Base-by-base conservation (phyloP, 306 rosid genomes). In the Quercus robur region DNA sequence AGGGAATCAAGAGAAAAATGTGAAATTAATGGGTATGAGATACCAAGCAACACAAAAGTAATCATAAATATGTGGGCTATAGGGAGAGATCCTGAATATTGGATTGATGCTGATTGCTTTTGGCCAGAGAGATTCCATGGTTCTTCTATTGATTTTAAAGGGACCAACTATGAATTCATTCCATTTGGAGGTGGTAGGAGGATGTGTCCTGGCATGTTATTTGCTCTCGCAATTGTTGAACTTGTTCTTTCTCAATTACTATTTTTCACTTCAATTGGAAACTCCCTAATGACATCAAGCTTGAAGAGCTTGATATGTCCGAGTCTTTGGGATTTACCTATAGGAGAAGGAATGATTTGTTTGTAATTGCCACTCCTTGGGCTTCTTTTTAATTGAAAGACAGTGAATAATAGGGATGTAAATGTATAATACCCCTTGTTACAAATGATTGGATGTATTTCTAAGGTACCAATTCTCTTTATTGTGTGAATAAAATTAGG, bases 81-180 rank as follows among this genome's bases (percentile, higher is more conserved):
- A 2, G 86, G 85, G 64, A 88, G 86, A 80, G 87, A 88, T 73
- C 82, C 90, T 9, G 46, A 72, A 1, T 35, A 71, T 3, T 85
- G 86, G 86, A 28, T 1, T 11, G 84, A 85, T 0, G 21, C 88
- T 14, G 57, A 80, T 25, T 58, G 52, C 66, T 85, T 85, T 41
- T 5, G 11, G 6, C 80, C 84, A 13, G 66, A 75, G 46, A 72
- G 74, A 23, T 80, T 80, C 21, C 7, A 11, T 0, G 31, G 64
- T n/a, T 49, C 51, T 17, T 54, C 68, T 0, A 8, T 64, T 38
- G 70, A 62, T 20, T 62, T 62, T 35, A 69, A 38, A 19, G 73
- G 73, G 55, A 6, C 15, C 13, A 41, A 69, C 31, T 17, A 23
- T 25, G 31, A 62, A 25, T 62, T 19, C 69, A n/a, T 62, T 19